phyloP scores from a whole-genome alignment of 2,329 filamentous ascomycete species.

The Monilinia polystroma region DNA sequence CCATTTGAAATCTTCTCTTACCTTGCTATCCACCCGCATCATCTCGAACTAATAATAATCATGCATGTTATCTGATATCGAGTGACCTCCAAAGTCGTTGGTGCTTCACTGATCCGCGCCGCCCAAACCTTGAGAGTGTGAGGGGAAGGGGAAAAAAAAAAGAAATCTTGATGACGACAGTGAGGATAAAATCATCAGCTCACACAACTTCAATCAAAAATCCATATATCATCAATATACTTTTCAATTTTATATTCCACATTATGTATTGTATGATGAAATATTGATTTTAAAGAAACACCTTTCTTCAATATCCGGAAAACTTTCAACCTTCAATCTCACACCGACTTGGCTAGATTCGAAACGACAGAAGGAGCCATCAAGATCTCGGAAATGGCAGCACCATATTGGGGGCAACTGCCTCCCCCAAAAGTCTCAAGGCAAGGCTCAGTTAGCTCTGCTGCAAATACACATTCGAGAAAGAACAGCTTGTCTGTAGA shows the following conservation, averaged over 20 bases:
- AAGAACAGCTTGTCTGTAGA: conserved; percentile 33
- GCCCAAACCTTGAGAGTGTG: conserved; percentile 25
- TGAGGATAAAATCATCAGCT: conserved; percentile 27
- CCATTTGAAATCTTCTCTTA: conserved; percentile 5
- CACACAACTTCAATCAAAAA: conserved; percentile 7
- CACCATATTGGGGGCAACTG: conserved; percentile 57
- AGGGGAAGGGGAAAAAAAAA: conserved; percentile 4
- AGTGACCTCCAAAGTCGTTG: conserved; percentile 20
- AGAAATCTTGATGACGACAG: conserved; percentile 24
- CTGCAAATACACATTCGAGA: conserved; percentile 29
- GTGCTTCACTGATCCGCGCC: conserved; percentile 23
- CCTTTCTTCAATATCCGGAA: neutral
- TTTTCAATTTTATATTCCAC: neutral
- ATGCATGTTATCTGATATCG: conserved; percentile 9
- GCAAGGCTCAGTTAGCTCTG: conserved; percentile 42
- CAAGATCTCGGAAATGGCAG: conserved; percentile 24
- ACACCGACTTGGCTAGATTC: conserved; percentile 12
- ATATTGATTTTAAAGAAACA: neutral
- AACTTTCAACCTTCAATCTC: neutral
- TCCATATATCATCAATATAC: neutral
- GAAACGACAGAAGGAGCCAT: neutral
- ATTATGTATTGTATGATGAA: neutral
- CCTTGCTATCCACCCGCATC: conserved; percentile 21
- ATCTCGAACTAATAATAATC: conserved; percentile 2
- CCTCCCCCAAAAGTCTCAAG: conserved; percentile 48